These are phyloP conservation scores for Aethionema arabicum DNA, from an alignment of 345 rosid genomes.

Conservation along the genomic window DNA sequence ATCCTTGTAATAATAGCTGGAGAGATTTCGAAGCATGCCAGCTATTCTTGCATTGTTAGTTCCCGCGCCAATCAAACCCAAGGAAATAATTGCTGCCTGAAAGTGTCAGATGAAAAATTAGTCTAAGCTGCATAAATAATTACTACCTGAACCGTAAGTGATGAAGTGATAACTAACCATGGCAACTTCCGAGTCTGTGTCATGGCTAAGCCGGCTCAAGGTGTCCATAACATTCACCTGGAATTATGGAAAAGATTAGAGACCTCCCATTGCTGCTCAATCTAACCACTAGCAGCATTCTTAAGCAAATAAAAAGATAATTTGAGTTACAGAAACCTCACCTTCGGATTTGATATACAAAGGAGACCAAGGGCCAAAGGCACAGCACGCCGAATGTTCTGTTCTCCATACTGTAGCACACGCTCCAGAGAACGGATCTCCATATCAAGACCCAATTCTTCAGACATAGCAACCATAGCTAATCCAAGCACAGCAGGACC, in stretches of 20 bases:
- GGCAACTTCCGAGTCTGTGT: constrained; percentile 95
- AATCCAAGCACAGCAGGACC: constrained; percentile 97
- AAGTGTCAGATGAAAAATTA: constrained; percentile 30
- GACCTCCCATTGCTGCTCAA: not conserved
- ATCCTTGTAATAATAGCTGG: constrained; percentile 93
- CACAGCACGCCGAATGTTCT: constrained; percentile 79
- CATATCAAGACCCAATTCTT: constrained; percentile 98
- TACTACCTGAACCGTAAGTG: not conserved
- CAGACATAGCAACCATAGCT: constrained; percentile 99
- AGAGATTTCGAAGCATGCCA: constrained; percentile 95
- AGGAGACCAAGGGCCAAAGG: constrained; percentile 98
- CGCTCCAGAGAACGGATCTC: constrained; percentile 92
- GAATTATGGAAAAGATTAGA: constrained; percentile 12
- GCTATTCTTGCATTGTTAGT: constrained; percentile 96
- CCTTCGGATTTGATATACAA: constrained; percentile 98
- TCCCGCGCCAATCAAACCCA: constrained; percentile 96
- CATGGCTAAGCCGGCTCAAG: constrained; percentile 95
- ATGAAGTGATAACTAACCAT: constrained; percentile 54
- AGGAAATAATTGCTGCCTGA: constrained; percentile 85
- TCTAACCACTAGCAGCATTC: not conserved
- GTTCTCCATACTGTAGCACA: constrained; percentile 93
- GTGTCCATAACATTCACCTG: constrained; percentile 98
- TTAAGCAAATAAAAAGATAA: not conserved
- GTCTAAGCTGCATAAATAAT: constrained; percentile 8
- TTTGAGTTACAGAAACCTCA: constrained; percentile 16